Percentiles rank a stretch among this genome's conserved stretches.
These are phyloP conservation scores for Haberlea rhodopensis DNA, from an alignment of 257 asterid genomes.

Conservation along the genomic window DNA sequence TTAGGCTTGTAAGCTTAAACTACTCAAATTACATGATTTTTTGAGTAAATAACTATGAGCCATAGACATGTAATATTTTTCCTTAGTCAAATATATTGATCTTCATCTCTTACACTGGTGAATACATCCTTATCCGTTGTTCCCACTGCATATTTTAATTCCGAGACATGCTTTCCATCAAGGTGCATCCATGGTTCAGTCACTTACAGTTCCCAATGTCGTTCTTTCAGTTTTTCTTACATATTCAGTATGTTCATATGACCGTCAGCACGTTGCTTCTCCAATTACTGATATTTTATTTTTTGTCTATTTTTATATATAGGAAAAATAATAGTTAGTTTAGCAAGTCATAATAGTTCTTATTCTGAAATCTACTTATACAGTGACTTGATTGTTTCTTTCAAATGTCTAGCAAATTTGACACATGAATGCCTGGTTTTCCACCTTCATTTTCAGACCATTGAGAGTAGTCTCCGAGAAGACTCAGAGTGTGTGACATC, in stretches of 20 bases:
- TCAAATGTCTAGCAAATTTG: constrained; percentile 15
- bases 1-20: constrained; percentile 68
- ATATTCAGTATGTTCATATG: too few species aligned
- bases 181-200: not conserved
- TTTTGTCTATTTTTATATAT: not conserved
- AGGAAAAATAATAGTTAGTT: not conserved
- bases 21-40: constrained; percentile 2
- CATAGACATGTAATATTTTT: not conserved
- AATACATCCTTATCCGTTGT: not conserved
- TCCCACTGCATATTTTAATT: not conserved
- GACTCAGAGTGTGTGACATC: constrained; percentile 70
- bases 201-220: too few species aligned
- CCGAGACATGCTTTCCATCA: too few species aligned
- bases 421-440: not conserved
- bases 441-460: constrained; percentile 46
- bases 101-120: not conserved
- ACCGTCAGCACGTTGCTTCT: too few species aligned
- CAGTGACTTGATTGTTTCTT: too few species aligned
- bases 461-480: constrained; percentile 78
- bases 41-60: constrained; percentile 4
- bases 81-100: not conserved
- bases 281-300: not conserved
- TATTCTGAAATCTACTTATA: too few species aligned
- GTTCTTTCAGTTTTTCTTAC: too few species aligned
- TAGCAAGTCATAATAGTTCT: too few species aligned